phyloP scores from a whole-genome alignment of 805 yeast genomes.

The Scheffersomyces amazonensis region DNA sequence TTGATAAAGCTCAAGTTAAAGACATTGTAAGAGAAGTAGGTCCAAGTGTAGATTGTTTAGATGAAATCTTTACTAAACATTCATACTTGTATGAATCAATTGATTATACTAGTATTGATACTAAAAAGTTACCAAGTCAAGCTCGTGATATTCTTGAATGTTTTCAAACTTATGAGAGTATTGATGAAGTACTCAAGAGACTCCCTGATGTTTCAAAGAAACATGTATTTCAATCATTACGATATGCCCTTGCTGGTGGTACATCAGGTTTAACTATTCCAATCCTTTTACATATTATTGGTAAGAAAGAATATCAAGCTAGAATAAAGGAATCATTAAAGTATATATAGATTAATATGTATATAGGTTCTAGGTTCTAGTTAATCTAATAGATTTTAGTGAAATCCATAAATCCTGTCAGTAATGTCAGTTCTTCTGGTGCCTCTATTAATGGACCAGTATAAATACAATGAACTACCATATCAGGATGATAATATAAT shows the following conservation, averaged over 20 bases:
- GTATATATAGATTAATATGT: conserved; percentile 1
- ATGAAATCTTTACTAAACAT: conserved; percentile 49
- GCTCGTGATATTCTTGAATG: background rate
- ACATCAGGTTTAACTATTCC: conserved; percentile 69
- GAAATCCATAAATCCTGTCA: conserved; percentile 30
- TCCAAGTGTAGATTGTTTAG: conserved; percentile 48
- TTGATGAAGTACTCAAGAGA: background rate
- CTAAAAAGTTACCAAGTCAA: conserved; percentile 2
- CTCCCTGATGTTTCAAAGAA: conserved; percentile 24
- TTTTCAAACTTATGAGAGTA: background rate
- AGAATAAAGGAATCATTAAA: conserved; percentile 19
- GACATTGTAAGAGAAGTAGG: conserved; percentile 44
- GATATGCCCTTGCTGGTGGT: conserved; percentile 71
- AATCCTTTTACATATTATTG: conserved; percentile 53
- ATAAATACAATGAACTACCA: conserved; percentile 81
- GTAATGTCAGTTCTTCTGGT: too few species aligned
- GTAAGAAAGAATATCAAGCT: conserved; percentile 30
- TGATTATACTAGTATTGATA: conserved; percentile 19
- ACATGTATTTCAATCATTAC: conserved; percentile 51
- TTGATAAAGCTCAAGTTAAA: conserved; percentile 20
- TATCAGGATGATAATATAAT: conserved; percentile 69
- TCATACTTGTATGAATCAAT: conserved; percentile 47
- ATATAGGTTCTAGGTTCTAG: too few species aligned
- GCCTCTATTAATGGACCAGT: conserved; percentile 34
- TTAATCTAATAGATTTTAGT: conserved; percentile 6